Evolutionary conservation across 23 red algal genomes (phyloP), one percentile per base, ranked within the genome.

Genomic region (Gracilaria vermiculophylla): DNA sequence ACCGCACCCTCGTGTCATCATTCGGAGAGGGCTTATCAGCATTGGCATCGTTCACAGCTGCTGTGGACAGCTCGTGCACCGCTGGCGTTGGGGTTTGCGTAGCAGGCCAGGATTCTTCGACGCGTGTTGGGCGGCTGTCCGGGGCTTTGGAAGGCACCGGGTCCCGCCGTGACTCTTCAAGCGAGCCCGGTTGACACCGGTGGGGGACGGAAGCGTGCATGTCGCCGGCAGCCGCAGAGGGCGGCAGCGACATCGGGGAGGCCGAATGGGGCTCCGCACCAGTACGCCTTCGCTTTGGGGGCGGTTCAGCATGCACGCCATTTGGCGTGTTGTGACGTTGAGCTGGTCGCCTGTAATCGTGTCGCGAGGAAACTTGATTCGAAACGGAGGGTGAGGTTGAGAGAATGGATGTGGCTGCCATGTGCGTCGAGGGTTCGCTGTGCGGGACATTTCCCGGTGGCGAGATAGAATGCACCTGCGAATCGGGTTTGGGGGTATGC

Each of bases 401-500:
- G 5, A 64, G 58, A 34, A 31, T 64, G 58, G 58, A 34, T 64
- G 58, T 64, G 58, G 58, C 35, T 64, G 58, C 58, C 58, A 64
- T 64, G 5, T 64, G 58, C 1, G 58, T 35, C 29, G 58, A 0
- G 2, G 28, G 29, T 15, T 24, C 29, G 58, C 35, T 31, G 25
- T 25, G 35, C 17, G 28, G 28, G 58, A 64, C 16, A 15, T 11
- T 64, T 64, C 58, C 58, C 5, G 58, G 28, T 14, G 35, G 28
- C 32, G 58, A 15, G 28, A 64, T 35, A 11, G 58, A 31, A 64
- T 11, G 58, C 58, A 24, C 20, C 25, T 64, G 58, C 28, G 14
- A 11, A 14, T 64, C 58, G 58, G 58, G 29, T 10, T 5, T 24
- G 29, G 58, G 35, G 13, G 58, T 13, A 25, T 64, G 58, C 29